These are phyloP conservation scores for Alternaria atra DNA, from an alignment of 2,329 filamentous ascomycete genomes.

Conservation along the genomic window DNA sequence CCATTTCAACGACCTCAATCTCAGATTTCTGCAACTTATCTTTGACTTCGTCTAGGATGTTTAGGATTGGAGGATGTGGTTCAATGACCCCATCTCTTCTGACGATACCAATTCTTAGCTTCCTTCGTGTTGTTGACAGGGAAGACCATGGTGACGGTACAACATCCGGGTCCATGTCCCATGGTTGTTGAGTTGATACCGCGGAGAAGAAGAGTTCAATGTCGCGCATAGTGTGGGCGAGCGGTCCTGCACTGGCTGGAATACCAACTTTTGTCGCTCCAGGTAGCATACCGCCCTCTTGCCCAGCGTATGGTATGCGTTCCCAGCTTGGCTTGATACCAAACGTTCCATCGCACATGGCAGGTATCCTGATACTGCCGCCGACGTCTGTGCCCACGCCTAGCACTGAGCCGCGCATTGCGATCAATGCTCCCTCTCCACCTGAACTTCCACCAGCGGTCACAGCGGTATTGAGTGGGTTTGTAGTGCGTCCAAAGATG, in stretches of 20 bases:
- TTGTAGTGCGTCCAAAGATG: slow-evolving; percentile 57
- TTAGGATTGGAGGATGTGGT: slow-evolving; percentile 61
- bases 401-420: slow-evolving; percentile 58
- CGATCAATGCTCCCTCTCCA: slow-evolving; percentile 63
- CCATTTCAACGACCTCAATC: slow-evolving; percentile 67
- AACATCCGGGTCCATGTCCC: slow-evolving; percentile 58
- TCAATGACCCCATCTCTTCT: slow-evolving; percentile 60
- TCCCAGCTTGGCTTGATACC: slow-evolving; percentile 58
- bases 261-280: slow-evolving; percentile 59
- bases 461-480: slow-evolving; percentile 58
- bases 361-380: slow-evolving; percentile 62
- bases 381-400: slow-evolving; percentile 66
- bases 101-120: slow-evolving; percentile 59
- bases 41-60: slow-evolving; percentile 58
- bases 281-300: slow-evolving; percentile 58
- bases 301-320: slow-evolving; percentile 62
- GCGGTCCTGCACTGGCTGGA: slow-evolving; percentile 56
- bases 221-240: slow-evolving; percentile 59
- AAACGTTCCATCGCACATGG: slow-evolving; percentile 60
- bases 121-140: slow-evolving; percentile 30
- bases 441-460: slow-evolving; percentile 64
- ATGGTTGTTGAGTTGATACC: slow-evolving; percentile 63
- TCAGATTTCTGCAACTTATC: slow-evolving; percentile 45
- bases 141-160: slow-evolving; percentile 52
- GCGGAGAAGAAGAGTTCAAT: slow-evolving; percentile 64